Evolutionary conservation across 2,329 filamentous ascomycete species (phyloP).

Genomic region (Colletotrichum abscissum): DNA sequence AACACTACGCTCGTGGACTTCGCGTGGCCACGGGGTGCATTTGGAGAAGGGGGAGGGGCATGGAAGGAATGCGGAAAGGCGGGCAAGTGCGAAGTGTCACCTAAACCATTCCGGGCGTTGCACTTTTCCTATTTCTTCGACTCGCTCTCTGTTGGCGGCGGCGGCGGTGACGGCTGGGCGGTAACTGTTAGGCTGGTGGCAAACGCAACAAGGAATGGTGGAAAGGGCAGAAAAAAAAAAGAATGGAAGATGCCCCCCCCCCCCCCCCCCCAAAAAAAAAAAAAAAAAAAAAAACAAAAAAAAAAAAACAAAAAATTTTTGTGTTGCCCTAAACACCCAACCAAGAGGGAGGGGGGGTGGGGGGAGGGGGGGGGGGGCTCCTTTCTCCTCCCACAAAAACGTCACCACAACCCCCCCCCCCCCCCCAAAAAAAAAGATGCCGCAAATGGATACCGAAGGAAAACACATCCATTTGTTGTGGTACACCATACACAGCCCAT

Average conservation of each 20-base stretch:
- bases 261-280: too few species aligned
- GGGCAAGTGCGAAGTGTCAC: neutral
- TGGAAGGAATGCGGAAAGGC: neutral
- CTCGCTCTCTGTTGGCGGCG: neutral
- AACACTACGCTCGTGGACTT: neutral
- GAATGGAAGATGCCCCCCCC: neutral
- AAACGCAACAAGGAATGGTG: too few species aligned
- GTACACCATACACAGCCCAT: too few species aligned
- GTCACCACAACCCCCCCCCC: too few species aligned
- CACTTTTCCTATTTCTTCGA: neutral
- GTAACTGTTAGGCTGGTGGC: neutral
- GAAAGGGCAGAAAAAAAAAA: neutral
- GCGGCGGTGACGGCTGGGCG: neutral
- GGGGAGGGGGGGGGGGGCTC: too few species aligned
- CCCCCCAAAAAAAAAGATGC: too few species aligned
- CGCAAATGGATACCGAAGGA: neutral
- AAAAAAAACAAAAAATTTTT: too few species aligned
- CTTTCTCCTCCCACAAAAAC: too few species aligned
- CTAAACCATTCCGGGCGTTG: neutral
- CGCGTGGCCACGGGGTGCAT: conserved; percentile 3
- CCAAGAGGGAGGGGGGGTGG: too few species aligned
- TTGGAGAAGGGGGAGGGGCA: neutral
- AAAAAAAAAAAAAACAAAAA: too few species aligned
- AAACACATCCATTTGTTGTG: neutral
- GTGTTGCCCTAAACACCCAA: too few species aligned